These are phyloP conservation scores for Tetramitus jugosus DNA, from an alignment of 208 protist genomes.

Conservation along the genomic window DNA sequence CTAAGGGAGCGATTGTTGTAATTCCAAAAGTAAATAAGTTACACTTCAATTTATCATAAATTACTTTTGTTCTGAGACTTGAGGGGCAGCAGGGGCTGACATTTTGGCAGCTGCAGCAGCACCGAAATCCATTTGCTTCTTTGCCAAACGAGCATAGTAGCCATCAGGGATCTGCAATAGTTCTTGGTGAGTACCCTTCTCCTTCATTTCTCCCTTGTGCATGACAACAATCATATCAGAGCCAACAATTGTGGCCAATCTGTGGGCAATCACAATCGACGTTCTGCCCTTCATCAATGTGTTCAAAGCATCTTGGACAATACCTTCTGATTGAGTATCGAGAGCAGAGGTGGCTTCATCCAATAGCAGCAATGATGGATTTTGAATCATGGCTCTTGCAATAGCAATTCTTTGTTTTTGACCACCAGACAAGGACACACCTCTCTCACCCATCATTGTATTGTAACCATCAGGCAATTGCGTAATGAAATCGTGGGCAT, in stretches of 20 bases:
- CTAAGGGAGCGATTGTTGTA: too few species aligned
- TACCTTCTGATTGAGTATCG: slow-evolving; percentile 50
- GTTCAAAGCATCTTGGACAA: slow-evolving; percentile 41
- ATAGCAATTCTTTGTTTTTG: slow-evolving; percentile 89
- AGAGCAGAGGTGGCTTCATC: slow-evolving; percentile 63
- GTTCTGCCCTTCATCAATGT: slow-evolving; percentile 53
- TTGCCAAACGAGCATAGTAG: background rate
- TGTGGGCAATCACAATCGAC: slow-evolving; percentile 64
- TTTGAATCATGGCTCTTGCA: slow-evolving; percentile 38
- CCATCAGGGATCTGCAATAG: slow-evolving; percentile 1
- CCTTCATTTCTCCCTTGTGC: slow-evolving; percentile 57
- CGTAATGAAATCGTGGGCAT: slow-evolving; percentile 79
- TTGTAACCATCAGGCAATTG: slow-evolving; percentile 72
- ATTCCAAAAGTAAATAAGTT: too few species aligned
- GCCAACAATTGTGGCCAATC: slow-evolving; percentile 54
- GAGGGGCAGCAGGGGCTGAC: too few species aligned
- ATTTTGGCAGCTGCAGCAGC: too few species aligned
- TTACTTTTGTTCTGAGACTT: too few species aligned
- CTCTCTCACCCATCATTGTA: slow-evolving; percentile 70
- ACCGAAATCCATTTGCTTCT: background rate
- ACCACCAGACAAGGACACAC: slow-evolving; percentile 69
- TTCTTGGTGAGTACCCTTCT: slow-evolving; percentile 47
- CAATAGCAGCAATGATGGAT: slow-evolving; percentile 48
- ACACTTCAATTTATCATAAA: too few species aligned
- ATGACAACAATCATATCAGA: slow-evolving; percentile 56